Base-by-base conservation (phyloP, 2,329 filamentous ascomycete genomes). In the Colletotrichum viniferum region DNA sequence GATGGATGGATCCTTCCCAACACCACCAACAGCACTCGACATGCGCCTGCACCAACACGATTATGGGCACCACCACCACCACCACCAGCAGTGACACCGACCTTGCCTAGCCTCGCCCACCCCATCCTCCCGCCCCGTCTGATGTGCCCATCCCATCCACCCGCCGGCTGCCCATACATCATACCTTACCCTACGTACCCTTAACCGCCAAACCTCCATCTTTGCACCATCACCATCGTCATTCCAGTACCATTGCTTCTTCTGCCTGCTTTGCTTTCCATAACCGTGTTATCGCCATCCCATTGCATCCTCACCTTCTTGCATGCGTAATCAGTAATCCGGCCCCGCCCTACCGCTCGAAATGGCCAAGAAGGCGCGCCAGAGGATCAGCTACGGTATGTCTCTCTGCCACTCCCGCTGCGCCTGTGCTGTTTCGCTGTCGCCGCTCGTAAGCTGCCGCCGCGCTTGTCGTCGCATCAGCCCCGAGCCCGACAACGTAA, bases 351-450 rank as follows among this genome's bases (percentile, higher is more conserved):
- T 75, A 73, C 56, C 63, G 69, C 73, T 75, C 56, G 61, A 75
- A 82, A 93, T 93, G 91, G 91, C 91, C 82, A 92, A 91, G 84
- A 94, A 93, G 87, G 89, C 90, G 81, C 91, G 90, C 83, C 92
- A 94, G 84, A 91, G 91, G 84, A 92, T 94, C 85, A 93, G 91
- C 84, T 94, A 94, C 87, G 92, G 92, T 94, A 81, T 83, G 88
- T 66, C 66, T 36, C 62, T 52, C 61, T 55, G 21, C 28, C 38
- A 26, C 64, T 36, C 30, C 30, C 18, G 26, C 24, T 18, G 66
- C 21, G 32, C 61, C 34, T 38, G 43, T 67, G 16, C 28, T 55
- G 64, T 38, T n/a, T 66, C 64, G 28, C 30, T n/a, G 38, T 26
- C 67, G 71, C 56, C 43, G 34, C 28, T 71, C 58, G 63, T 63